Evolutionary conservation across 345 rosid genomes (phyloP).

Genomic region (Arabidopsis arenosa): DNA sequence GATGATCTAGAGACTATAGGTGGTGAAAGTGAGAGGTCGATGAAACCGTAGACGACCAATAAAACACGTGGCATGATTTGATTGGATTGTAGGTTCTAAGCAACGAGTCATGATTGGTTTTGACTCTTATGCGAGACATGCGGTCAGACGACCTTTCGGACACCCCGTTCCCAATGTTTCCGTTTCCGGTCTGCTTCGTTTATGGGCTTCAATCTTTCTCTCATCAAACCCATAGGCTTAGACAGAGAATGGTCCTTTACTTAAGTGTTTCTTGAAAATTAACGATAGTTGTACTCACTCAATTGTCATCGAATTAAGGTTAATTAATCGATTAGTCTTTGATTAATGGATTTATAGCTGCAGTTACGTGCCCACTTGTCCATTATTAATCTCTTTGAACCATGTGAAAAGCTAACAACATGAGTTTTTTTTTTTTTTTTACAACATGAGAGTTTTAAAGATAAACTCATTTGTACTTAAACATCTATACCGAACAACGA

Average conservation of each 20-base stretch:
- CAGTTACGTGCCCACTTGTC: conserved; percentile 21
- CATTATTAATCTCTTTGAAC: neutral
- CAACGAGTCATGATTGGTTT: conserved; percentile 40
- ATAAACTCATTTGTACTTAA: neutral
- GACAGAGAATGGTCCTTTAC: neutral
- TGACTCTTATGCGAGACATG: conserved; percentile 36
- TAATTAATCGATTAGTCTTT: conserved; percentile 20
- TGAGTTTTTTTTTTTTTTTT: too few species aligned
- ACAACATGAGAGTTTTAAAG: neutral
- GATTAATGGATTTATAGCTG: conserved; percentile 23
- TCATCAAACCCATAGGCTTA: conserved; percentile 15
- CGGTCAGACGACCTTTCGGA: conserved; percentile 40
- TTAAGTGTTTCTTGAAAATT: neutral
- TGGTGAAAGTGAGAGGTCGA: conserved; percentile 41
- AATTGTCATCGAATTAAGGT: neutral
- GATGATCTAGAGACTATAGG: conserved; percentile 5
- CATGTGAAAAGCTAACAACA: neutral
- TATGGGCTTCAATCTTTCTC: conserved; percentile 7
- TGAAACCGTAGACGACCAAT: conserved; percentile 17
- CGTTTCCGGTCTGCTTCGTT: conserved; percentile 23
- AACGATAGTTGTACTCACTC: neutral
- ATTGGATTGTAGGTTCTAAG: conserved; percentile 6
- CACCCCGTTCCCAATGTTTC: conserved; percentile 43
- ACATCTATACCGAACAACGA: conserved; percentile 7
- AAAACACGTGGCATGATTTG: neutral